Conservation (phyloP, 2,329 filamentous ascomycete species). For the Tolypocladium album region DNA sequence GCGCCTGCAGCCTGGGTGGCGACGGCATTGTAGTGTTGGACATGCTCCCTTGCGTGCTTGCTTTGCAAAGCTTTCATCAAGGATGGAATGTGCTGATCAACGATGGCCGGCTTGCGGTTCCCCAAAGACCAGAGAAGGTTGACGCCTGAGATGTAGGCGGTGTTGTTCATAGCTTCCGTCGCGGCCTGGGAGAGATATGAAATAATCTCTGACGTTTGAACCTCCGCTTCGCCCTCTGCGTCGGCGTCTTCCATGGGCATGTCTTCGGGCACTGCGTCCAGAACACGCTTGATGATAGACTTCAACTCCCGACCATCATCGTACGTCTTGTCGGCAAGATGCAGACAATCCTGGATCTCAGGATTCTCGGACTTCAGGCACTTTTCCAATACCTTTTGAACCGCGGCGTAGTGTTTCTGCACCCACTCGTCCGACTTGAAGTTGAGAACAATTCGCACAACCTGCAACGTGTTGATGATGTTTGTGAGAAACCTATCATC, state of each 20-base stretch:
- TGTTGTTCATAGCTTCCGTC: constrained; percentile 73
- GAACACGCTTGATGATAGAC: constrained; percentile 68
- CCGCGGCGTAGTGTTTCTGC: constrained; percentile 58
- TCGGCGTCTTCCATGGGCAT: constrained; percentile 61
- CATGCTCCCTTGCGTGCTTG: constrained; percentile 88
- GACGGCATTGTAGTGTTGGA: constrained; percentile 59
- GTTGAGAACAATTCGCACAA: constrained; percentile 81
- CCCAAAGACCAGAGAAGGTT: constrained; percentile 91
- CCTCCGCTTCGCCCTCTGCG: constrained; percentile 74
- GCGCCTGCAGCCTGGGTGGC: constrained; percentile 37
- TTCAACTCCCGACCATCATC: constrained; percentile 62
- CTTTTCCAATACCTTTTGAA: constrained; percentile 88
- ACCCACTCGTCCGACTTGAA: constrained; percentile 89
- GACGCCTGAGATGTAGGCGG: constrained; percentile 77
- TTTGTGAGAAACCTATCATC: constrained; percentile 76
- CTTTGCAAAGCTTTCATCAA: constrained; percentile 90
- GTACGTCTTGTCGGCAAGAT: constrained; percentile 58
- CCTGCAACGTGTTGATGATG: constrained; percentile 89
- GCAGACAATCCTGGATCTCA: constrained; percentile 87
- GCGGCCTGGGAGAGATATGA: constrained; percentile 76
- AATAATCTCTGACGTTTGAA: constrained; percentile 77
- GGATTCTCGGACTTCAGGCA: constrained; percentile 77
- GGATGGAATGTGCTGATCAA: constrained; percentile 78
- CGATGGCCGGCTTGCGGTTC: constrained; percentile 70
- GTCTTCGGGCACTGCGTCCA: constrained; percentile 80